Evolutionary conservation across 2,329 filamentous ascomycete genomes (phyloP).

Genomic region (Teratosphaeria nubilosa): DNA sequence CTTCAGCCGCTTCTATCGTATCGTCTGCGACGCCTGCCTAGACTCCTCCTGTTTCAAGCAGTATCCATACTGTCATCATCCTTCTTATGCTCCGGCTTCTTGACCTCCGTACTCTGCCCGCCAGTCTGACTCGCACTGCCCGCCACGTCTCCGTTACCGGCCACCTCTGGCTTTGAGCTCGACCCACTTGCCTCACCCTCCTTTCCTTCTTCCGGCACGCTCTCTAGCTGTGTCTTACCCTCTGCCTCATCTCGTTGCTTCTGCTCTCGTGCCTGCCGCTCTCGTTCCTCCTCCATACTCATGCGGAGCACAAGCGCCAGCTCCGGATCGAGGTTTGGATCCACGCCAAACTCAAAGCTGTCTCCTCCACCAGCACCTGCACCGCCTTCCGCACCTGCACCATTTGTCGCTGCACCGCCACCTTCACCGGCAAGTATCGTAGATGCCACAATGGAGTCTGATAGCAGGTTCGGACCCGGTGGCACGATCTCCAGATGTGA

Average conservation of each 20-base stretch:
- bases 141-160: constrained; percentile 16
- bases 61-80: constrained; percentile 23
- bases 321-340: constrained; percentile 85
- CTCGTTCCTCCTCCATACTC: constrained; percentile 98
- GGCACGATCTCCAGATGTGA: constrained; percentile 86
- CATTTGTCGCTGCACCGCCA: constrained; percentile 46
- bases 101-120: constrained; percentile 13
- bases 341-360: constrained; percentile 79
- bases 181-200: constrained; percentile 46
- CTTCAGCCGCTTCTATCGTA: neutral
- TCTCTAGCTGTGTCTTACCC: constrained; percentile 66
- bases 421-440: constrained; percentile 83
- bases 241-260: constrained; percentile 58
- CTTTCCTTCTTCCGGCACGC: constrained; percentile 57
- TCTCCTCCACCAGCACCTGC: constrained; percentile 47
- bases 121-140: constrained; percentile 8
- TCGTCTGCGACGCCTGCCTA: neutral
- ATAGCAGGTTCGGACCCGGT: constrained; percentile 82
- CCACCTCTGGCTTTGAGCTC: constrained; percentile 41
- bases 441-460: constrained; percentile 79
- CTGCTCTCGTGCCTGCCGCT: constrained; percentile 76
- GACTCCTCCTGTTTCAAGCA: constrained; percentile 7
- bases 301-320: constrained; percentile 88
- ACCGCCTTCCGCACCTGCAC: constrained; percentile 31
- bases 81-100: constrained; percentile 17